These are phyloP conservation scores for Acanthamoeba triangularis DNA, from an alignment of 208 protist species.

Conservation along the genomic window DNA sequence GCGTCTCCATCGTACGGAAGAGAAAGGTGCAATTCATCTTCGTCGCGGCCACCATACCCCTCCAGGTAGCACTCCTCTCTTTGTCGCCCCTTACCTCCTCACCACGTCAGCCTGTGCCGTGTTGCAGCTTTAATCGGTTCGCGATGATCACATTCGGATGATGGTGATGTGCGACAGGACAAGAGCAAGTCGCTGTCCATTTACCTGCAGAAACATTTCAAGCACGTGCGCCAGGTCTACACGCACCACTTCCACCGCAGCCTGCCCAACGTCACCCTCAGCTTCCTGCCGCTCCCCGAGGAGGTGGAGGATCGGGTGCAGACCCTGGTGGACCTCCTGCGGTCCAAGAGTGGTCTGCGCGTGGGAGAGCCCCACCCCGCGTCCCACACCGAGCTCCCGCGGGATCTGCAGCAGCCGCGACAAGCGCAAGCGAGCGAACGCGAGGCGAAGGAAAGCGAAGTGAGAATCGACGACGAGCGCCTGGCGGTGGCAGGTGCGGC, in stretches of 20 bases:
- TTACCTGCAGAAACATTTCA: slow-evolving; percentile 25
- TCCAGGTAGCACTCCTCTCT: background rate
- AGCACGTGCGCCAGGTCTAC: background rate
- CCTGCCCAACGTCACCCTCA: background rate
- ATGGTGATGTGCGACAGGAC: background rate
- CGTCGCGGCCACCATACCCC: background rate
- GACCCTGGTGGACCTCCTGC: background rate
- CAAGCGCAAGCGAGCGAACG: background rate
- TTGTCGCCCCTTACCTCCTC: too few relatives aligned
- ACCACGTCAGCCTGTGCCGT: background rate
- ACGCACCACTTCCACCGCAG: slow-evolving; percentile 17
- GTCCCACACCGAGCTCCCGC: background rate
- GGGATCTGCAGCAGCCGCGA: background rate
- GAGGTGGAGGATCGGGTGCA: background rate
- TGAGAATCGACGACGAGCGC: background rate
- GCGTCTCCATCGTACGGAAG: background rate
- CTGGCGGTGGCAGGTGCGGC: background rate
- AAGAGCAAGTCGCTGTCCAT: slow-evolving; percentile 30
- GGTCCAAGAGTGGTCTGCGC: background rate
- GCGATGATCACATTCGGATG: background rate
- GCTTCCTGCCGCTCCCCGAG: background rate
- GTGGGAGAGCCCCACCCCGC: background rate
- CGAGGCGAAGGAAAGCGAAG: background rate
- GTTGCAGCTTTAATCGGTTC: background rate
- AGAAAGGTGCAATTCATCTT: slow-evolving; percentile 16